Conservation (phyloP, 768 basidiomycete species). For the Xerocomellus amylosporus region DNA sequence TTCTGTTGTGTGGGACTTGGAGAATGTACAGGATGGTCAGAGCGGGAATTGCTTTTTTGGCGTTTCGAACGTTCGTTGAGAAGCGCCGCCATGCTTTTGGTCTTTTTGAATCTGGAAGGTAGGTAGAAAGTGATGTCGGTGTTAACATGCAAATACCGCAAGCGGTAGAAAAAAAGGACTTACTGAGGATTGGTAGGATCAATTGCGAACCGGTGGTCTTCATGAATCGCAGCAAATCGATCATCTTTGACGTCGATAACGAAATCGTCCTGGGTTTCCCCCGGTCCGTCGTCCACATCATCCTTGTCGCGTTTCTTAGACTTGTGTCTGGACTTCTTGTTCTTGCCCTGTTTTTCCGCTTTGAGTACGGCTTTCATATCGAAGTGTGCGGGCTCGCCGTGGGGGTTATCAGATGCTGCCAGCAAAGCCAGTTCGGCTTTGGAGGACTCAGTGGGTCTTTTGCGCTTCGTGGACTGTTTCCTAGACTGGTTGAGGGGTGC, state of each 20-base stretch:
- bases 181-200: constrained; percentile 96
- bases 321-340: constrained; percentile 41
- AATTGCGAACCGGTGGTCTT: constrained; percentile 90
- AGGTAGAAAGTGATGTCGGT: background rate
- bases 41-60: constrained; percentile 38
- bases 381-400: constrained; percentile 72
- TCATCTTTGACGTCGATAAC: constrained; percentile 80
- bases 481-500: constrained; percentile 18
- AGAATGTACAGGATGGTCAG: background rate
- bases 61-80: constrained; percentile 79
- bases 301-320: constrained; percentile 17
- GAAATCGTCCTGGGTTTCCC: constrained; percentile 79
- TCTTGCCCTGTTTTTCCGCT: constrained; percentile 66
- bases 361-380: constrained; percentile 86
- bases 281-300: constrained; percentile 45
- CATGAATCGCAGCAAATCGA: constrained; percentile 84
- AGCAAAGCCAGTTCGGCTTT: constrained; percentile 66
- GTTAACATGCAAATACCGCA: background rate
- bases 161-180: constrained; percentile 30
- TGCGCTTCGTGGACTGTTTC: constrained; percentile 23
- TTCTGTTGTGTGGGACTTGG: constrained; percentile 1
- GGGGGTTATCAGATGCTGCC: constrained; percentile 51
- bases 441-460: constrained; percentile 19
- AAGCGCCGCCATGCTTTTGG: constrained; percentile 83
- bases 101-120: constrained; percentile 77